Base-by-base conservation (phyloP, 2,329 filamentous ascomycete genomes). In the Arachnomyces sp. region DNA sequence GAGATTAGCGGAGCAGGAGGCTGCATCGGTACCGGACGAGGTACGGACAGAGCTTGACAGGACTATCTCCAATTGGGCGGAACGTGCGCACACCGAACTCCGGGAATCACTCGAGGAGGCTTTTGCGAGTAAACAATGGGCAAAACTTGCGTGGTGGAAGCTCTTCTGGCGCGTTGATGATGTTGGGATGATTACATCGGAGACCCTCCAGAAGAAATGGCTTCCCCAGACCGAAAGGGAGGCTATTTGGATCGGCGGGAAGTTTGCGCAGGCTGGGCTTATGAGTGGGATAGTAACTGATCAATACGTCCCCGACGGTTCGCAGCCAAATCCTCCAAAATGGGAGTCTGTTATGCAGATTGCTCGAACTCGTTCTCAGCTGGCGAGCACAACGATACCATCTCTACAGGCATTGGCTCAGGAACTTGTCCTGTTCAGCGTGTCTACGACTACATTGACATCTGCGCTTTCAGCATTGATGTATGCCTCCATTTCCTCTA, bases 91-190 rank as follows among this genome's bases (percentile, higher is more conserved):
- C 57, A 74, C 79, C 1, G 90, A 96, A 61, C 73, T 96, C 6
- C 85, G 87, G 46, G 75, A 83, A 37, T 77, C 88, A 51, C 76
- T 95, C 2, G 83, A 90, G 48, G 66, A 78, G 33, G 88, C 86
- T 0, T 90, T 95, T 52, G 70, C 75, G 0, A 80, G 84, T n/a
- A 73, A 68, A 13, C 73, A 80, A 30, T 95, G 90, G 90, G 76
- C 78, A 17, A 82, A 84, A 47, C 70, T 95, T 3, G 75, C 80
- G 12, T 96, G 90, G 89, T 95, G 87, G 84, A 94, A 94, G 60
- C 74, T 96, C 0, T 88, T 95, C 57, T 95, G 88, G 88, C 80
- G 87, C 14, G 88, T 92, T 16, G 90, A 96, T 56, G 90, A 95
- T 53, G 86, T 95, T 8, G 78, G 80, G 2, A 84, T 90, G 74